Base-by-base conservation (phyloP, 768 basidiomycete species). In the Auriscalpium microsporum region DNA sequence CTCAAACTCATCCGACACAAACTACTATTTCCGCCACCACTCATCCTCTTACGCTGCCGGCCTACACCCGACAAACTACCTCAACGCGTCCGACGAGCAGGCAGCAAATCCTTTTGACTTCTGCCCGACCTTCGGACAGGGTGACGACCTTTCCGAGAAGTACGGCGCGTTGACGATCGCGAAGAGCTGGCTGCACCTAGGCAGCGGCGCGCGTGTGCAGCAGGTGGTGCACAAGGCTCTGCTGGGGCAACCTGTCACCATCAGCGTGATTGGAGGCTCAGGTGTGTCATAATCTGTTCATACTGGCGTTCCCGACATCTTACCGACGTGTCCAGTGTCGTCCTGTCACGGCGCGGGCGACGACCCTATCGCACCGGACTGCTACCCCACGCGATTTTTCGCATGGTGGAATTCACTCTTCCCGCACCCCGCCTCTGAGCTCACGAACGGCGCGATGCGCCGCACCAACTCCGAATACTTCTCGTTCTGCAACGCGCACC, bases 331-430 rank as follows among this genome's bases (percentile, higher is more conserved):
- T 19, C 1, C 66, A 94, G 94, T 96, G 17, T 93, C 94, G 53
- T 83, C 94, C 1, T 97, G 94, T 67, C 89, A 94, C 65, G 94
- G 94, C 19, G 87, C 93, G 9, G 94, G 94, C 1, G 87, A 94
- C 65, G 90, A 94, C 67, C 92, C 91, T 4, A 75, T 96, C 54
- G 81, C 90, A 0, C 77, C 88, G 0, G 71, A 71, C 59, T 94
- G 95, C 69, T 99, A 97, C 70, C 95, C 96, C 1, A 84, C 89
- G n/a, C 82, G 83, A 52, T 90, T 98, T 74, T 98, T 98, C 75
- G 76, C 86, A 50, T 99, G 96, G 95, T 96, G 95, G 90, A 92
- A 94, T 71, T 79, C 77, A 53, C 82, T 98, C n/a, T 99, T 99
- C 72, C 96, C 95, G 0, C 92, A 99, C 69, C 95, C 95, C 0